Percentiles rank a stretch among this genome's conserved stretches.
These are phyloP conservation scores for Protomyces arabidopsidicola DNA, from an alignment of 1,139 yeast species.

Conservation along the genomic window DNA sequence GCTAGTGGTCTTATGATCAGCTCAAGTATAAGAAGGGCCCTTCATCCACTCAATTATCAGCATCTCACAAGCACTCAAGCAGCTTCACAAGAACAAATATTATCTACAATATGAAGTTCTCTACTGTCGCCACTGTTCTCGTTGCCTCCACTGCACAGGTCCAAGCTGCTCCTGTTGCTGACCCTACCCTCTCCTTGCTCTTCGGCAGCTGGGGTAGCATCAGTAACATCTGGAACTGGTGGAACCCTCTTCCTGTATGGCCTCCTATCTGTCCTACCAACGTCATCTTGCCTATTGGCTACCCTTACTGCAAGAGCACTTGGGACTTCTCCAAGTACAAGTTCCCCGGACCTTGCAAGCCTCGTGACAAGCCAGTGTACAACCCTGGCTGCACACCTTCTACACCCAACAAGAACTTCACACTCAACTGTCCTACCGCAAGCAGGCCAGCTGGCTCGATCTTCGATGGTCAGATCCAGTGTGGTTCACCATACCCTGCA, in stretches of 20 bases:
- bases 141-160: background rate
- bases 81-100: background rate
- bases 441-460: background rate
- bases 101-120: background rate
- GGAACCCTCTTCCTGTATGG: too few relatives aligned
- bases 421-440: background rate
- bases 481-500: background rate
- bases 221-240: too few relatives aligned
- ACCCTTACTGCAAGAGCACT: background rate
- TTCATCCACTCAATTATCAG: background rate
- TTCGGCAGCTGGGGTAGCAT: too few relatives aligned
- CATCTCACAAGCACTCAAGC: background rate
- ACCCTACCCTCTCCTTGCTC: background rate
- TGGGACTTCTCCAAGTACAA: slow-evolving; percentile 1
- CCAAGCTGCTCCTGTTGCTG: background rate
- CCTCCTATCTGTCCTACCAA: too few relatives aligned
- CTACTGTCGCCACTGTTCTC: background rate
- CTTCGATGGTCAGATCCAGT: background rate
- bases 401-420: background rate
- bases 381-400: background rate
- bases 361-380: background rate
- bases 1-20: too few relatives aligned
- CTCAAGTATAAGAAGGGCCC: background rate
- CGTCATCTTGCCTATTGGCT: too few relatives aligned
- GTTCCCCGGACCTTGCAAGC: background rate